Evolutionary conservation across 208 protist genomes (phyloP), one percentile per base, ranked within the genome.

Genomic region (Crithidia sp.): DNA sequence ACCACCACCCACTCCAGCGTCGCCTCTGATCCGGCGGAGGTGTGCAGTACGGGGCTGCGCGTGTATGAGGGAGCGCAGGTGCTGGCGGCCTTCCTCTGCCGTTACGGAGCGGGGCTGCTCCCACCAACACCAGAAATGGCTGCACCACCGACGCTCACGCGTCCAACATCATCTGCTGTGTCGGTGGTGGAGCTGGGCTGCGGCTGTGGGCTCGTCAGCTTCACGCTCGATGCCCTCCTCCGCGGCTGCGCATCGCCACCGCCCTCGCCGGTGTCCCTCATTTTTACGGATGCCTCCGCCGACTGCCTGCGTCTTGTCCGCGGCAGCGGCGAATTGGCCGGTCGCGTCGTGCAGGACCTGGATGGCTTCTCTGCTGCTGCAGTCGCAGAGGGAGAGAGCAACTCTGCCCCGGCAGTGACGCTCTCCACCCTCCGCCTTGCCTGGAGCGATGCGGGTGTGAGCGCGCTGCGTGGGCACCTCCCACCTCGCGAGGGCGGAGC

Each of bases 41-140:
- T 68, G 14, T 91, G 86, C 69, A 82, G 69, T 17, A 94, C 89
- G 2, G 89, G 89, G 5, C 82, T 91, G 74, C 85, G 89, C 12
- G 84, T 91, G 37, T 94, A 94, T 64, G 86, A 91, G 59, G 86
- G 89, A 2, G 89, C 83, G 7, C 81, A 86, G 62, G 79, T 91
- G 36, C 74, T 94, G 43, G 72, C 89, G 5, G 74, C 82, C 7
- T 91, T 94, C 67, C 14, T 94, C n/a, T 63, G 17, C 19, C 80
- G 68, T 28, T 88, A 77, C 63, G 81, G 77, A 43, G 28, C 45
- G 7, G 66, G 36, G 12, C 61, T 91, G 37, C 14, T 86, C 7
- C 62, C 64, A 17, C 57, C 71, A 0, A 5, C 17, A 60, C 60
- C 28, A 28, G 28, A 28, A 28, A 28, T 28, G 1, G 28, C 1